Evolutionary conservation across 2,329 filamentous ascomycete genomes (phyloP).

Genomic region (Colletotrichum incanum): DNA sequence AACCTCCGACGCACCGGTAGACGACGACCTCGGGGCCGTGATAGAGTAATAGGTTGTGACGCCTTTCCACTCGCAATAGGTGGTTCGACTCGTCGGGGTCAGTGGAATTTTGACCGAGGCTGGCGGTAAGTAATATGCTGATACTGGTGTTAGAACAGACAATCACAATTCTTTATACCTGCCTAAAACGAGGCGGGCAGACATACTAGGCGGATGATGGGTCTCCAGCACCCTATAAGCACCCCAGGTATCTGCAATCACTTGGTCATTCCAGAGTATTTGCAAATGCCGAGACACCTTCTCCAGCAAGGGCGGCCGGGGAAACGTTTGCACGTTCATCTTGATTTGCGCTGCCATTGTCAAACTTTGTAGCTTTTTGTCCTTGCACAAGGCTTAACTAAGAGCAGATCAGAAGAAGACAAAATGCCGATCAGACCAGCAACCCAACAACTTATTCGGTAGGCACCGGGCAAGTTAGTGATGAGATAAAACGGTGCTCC

Average conservation of each 20-base stretch:
- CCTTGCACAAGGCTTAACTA: too few relatives aligned
- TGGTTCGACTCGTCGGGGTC: conserved; percentile 58
- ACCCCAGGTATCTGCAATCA: conserved; percentile 71
- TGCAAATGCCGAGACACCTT: conserved; percentile 67
- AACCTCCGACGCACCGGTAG: conserved; percentile 49
- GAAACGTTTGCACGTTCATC: conserved; percentile 71
- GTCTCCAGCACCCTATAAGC: conserved; percentile 76
- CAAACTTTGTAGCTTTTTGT: background rate
- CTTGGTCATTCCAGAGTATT: conserved; percentile 68
- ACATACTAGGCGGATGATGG: conserved; percentile 72
- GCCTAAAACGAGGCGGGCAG: background rate
- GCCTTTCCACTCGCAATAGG: conserved; percentile 76
- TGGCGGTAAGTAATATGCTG: conserved; percentile 74
- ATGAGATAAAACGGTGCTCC: background rate
- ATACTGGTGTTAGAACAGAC: background rate
- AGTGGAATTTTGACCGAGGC: conserved; percentile 64
- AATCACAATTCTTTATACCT: background rate
- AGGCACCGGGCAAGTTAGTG: too few relatives aligned
- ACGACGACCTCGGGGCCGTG: conserved; percentile 54
- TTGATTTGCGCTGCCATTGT: conserved; percentile 47
- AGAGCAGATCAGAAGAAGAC: too few relatives aligned
- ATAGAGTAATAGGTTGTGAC: conserved; percentile 71
- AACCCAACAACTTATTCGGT: background rate
- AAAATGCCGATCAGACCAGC: background rate
- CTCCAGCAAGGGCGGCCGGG: conserved; percentile 72